Evolutionary conservation across 2,329 filamentous ascomycete genomes (phyloP).

Genomic region (Leptographium procerum): DNA sequence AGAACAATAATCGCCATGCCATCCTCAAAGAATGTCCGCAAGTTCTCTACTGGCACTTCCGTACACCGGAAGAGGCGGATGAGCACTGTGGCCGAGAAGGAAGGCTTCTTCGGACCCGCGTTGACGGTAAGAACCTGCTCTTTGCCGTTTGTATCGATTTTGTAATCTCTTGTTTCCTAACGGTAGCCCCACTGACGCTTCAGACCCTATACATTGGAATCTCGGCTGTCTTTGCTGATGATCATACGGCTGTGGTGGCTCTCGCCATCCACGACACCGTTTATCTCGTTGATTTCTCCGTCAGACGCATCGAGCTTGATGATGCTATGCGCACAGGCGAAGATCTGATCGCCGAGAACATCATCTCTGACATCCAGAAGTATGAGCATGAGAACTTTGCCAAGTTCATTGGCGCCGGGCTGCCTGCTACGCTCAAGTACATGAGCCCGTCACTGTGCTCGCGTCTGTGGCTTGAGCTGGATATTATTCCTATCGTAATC

Average conservation of each 20-base stretch:
- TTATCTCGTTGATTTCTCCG: conserved; percentile 62
- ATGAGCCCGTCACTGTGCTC: conserved; percentile 56
- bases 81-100: conserved; percentile 31
- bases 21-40: conserved; percentile 17
- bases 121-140: conserved; percentile 28
- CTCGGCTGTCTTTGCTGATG: conserved; percentile 40
- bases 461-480: conserved; percentile 63
- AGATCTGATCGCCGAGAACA: conserved; percentile 44
- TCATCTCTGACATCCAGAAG: conserved; percentile 42
- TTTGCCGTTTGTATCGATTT: neutral
- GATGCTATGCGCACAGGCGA: conserved; percentile 26
- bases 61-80: conserved; percentile 34
- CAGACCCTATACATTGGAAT: conserved; percentile 53
- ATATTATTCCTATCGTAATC: conserved; percentile 62
- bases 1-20: neutral
- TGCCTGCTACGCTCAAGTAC: conserved; percentile 47
- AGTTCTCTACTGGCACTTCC: conserved; percentile 33
- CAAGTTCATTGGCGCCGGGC: conserved; percentile 66
- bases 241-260: conserved; percentile 45
- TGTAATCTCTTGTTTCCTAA: neutral
- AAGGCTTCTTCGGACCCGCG: conserved; percentile 31
- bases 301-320: conserved; percentile 42
- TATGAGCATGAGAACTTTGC: conserved; percentile 56
- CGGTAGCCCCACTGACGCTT: neutral
- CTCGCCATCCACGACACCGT: conserved; percentile 63